Conservation (phyloP, 2,329 filamentous ascomycete species). For the Scedosporium minutisporum region DNA sequence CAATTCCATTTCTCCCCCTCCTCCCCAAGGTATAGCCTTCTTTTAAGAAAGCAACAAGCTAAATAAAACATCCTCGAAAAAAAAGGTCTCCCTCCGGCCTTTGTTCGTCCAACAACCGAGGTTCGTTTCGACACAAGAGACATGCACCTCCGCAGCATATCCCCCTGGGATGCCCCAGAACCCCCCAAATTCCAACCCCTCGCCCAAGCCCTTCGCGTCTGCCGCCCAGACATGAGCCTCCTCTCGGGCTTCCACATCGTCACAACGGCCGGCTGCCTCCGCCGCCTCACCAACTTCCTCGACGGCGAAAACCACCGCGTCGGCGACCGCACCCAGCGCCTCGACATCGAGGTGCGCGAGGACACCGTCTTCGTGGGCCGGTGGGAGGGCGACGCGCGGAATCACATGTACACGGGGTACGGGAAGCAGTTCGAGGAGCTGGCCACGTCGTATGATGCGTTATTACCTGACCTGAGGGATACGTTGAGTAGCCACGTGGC, state of each 20-base stretch:
- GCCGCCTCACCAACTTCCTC: constrained; percentile 2
- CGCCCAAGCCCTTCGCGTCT: neutral
- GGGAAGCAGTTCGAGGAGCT: constrained; percentile 4
- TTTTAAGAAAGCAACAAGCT: neutral
- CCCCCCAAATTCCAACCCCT: neutral
- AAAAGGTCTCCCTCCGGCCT: neutral
- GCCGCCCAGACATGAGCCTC: neutral
- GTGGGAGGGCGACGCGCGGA: neutral
- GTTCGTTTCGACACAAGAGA: neutral
- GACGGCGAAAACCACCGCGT: neutral
- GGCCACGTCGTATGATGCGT: neutral
- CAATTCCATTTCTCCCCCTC: neutral
- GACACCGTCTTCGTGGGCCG: neutral
- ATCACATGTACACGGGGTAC: neutral
- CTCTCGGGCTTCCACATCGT: neutral
- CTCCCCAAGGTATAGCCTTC: neutral
- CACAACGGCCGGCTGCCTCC: constrained; percentile 4
- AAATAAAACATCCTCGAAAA: neutral
- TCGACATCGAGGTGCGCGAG: constrained; percentile 1
- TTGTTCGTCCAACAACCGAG: neutral
- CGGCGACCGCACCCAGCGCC: neutral
- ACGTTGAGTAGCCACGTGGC: constrained; percentile 1
- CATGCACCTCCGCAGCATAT: neutral
- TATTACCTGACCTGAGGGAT: neutral
- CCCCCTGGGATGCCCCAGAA: neutral